These are phyloP conservation scores for Marasmius fiardii DNA, from an alignment of 1,284 basidiomycete species.

Conservation along the genomic window DNA sequence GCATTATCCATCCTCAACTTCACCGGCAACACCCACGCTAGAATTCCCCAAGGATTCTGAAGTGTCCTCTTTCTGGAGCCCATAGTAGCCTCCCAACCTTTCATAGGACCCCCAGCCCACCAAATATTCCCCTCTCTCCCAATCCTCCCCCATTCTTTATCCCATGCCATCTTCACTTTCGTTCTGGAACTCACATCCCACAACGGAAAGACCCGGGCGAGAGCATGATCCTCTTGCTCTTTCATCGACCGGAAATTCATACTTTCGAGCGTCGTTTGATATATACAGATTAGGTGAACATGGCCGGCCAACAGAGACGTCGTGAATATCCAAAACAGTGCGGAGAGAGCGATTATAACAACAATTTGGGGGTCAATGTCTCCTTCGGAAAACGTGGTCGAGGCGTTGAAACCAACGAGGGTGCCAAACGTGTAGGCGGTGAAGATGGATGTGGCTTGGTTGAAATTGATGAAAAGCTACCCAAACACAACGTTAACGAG, in stretches of 20 bases:
- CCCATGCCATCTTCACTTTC: constrained; percentile 47
- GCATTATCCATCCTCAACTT: not conserved
- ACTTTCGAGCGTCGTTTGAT: constrained; percentile 80
- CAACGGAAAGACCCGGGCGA: constrained; percentile 28
- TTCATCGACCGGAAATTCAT: constrained; percentile 52
- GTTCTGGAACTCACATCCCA: constrained; percentile 33
- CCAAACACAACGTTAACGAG: not conserved
- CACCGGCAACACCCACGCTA: constrained; percentile 10
- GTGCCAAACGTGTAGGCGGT: constrained; percentile 60
- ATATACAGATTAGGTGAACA: constrained; percentile 53
- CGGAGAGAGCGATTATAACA: constrained; percentile 65
- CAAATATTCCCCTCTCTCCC: constrained; percentile 79
- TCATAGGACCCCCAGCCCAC: constrained; percentile 50
- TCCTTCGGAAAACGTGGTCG: constrained; percentile 10
- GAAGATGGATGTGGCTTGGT: constrained; percentile 54
- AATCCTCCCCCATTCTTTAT: constrained; percentile 74
- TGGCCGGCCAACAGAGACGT: constrained; percentile 56
- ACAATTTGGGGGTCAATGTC: constrained; percentile 52
- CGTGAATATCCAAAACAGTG: constrained; percentile 73
- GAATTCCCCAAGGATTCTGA: constrained; percentile 11
- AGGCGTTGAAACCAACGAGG: constrained; percentile 46
- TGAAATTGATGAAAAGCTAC: constrained; percentile 73
- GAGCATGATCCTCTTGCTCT: constrained; percentile 53
- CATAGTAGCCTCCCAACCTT: constrained; percentile 71
- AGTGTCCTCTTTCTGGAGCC: constrained; percentile 36